Conservation (phyloP, 345 rosid genomes). For the Corchorus olitorius region DNA sequence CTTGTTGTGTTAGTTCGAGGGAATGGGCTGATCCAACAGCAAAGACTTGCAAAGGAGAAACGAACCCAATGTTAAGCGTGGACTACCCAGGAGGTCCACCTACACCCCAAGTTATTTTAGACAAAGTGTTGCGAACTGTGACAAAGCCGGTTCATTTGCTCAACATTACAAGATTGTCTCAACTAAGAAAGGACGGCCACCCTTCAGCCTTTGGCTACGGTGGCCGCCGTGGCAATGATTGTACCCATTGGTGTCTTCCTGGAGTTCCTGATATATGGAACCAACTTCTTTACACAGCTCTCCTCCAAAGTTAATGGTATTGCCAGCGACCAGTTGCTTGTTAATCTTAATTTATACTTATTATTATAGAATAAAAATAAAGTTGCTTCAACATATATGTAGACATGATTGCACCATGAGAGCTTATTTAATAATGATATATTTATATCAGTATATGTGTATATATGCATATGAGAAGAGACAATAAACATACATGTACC, state of each 20-base stretch:
- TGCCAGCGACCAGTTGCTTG: too few species aligned
- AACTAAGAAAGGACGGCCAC: conserved; percentile 52
- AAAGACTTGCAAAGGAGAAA: conserved; percentile 39
- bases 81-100: conserved; percentile 32
- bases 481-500: too few species aligned
- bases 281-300: conserved; percentile 36
- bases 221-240: conserved; percentile 37
- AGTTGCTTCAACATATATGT: too few species aligned
- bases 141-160: conserved; percentile 44
- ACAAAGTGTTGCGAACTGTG: conserved; percentile 30
- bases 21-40: conserved; percentile 34
- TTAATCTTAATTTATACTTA: too few species aligned
- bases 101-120: conserved; percentile 32
- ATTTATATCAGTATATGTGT: too few species aligned
- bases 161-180: conserved; percentile 39
- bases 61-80: conserved; percentile 17
- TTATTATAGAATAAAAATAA: too few species aligned
- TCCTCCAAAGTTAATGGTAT: neutral
- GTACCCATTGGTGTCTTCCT: conserved; percentile 68
- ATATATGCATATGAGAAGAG: too few species aligned
- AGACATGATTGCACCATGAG: too few species aligned
- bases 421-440: too few species aligned
- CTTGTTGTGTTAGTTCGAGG: conserved; percentile 26
- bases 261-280: conserved; percentile 66
- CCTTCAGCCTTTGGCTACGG: conserved; percentile 43